These are phyloP conservation scores for Coleophoma crateriformis DNA, from an alignment of 2,329 filamentous ascomycete genomes.

Conservation along the genomic window DNA sequence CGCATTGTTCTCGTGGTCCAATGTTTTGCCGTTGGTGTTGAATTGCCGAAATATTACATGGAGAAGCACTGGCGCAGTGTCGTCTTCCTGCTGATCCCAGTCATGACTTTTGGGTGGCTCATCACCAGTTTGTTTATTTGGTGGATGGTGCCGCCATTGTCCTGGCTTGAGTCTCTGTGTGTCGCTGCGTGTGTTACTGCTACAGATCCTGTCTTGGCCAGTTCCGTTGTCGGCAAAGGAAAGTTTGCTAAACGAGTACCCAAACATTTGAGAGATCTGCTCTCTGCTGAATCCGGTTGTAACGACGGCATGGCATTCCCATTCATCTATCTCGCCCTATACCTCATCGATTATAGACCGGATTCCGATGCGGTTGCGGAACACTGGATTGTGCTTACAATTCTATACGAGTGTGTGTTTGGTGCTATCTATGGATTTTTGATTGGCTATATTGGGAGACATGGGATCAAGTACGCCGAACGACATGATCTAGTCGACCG, in stretches of 20 bases:
- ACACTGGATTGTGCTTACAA: constrained; percentile 84
- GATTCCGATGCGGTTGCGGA: constrained; percentile 64
- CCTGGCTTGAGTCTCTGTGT: constrained; percentile 85
- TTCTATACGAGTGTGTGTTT: constrained; percentile 94
- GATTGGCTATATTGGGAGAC: constrained; percentile 84
- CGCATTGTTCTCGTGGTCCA: constrained; percentile 86
- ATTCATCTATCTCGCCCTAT: constrained; percentile 89
- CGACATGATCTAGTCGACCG: constrained; percentile 81
- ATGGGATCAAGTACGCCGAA: constrained; percentile 85
- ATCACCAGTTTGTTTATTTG: constrained; percentile 90
- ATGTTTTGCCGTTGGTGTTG: constrained; percentile 87
- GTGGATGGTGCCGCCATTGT: constrained; percentile 76
- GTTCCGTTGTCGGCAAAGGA: constrained; percentile 96
- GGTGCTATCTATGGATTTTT: constrained; percentile 83
- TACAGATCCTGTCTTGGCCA: constrained; percentile 93
- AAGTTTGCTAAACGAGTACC: constrained; percentile 98
- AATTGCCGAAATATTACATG: constrained; percentile 93
- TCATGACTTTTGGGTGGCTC: constrained; percentile 97
- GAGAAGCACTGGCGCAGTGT: constrained; percentile 96
- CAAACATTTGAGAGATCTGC: constrained; percentile 90
- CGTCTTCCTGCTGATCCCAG: constrained; percentile 77
- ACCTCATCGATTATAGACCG: constrained; percentile 77
- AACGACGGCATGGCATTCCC: constrained; percentile 99
- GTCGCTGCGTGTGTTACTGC: constrained; percentile 92
- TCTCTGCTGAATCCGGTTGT: constrained; percentile 95